These are phyloP conservation scores for Dictyophora rubrovolvata DNA, from an alignment of 768 basidiomycete species.

Conservation along the genomic window DNA sequence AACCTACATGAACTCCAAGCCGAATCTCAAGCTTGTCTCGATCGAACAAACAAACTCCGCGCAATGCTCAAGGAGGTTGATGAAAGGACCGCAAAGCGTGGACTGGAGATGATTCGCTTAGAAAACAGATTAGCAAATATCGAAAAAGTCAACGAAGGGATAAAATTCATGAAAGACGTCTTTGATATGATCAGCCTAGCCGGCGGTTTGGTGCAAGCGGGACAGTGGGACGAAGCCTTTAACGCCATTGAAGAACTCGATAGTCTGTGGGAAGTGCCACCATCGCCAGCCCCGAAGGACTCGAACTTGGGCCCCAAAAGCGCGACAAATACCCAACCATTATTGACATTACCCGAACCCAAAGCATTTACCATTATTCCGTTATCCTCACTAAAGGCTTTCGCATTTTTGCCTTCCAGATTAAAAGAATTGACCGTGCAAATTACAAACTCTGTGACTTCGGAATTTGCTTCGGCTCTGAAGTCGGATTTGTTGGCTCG, in stretches of 20 bases:
- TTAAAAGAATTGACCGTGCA: conserved; percentile 62
- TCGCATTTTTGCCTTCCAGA: conserved; percentile 64
- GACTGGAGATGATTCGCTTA: conserved; percentile 60
- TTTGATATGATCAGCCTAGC: conserved; percentile 71
- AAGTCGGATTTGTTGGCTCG: conserved; percentile 55
- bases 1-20: conserved; percentile 90
- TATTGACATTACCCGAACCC: conserved; percentile 14
- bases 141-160: conserved; percentile 47
- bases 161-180: conserved; percentile 55
- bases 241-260: conserved; percentile 62
- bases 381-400: conserved; percentile 61
- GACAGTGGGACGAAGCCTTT: conserved; percentile 83
- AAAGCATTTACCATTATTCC: conserved; percentile 35
- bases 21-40: conserved; percentile 76
- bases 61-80: conserved; percentile 66
- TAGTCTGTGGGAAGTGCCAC: conserved; percentile 36
- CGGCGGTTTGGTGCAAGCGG: conserved; percentile 63
- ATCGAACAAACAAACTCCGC: conserved; percentile 65
- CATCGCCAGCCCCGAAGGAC: conserved; percentile 12
- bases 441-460: conserved; percentile 66
- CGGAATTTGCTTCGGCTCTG: conserved; percentile 66
- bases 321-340: conserved; percentile 13
- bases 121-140: conserved; percentile 55
- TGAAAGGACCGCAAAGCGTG: conserved; percentile 64
- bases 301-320: conserved; percentile 3